A percentile compares a stretch with the other conserved stretches of the same genome.
Evolutionary conservation across 2,329 filamentous ascomycete genomes (phyloP).

Genomic region (Ophiostoma quercus): DNA sequence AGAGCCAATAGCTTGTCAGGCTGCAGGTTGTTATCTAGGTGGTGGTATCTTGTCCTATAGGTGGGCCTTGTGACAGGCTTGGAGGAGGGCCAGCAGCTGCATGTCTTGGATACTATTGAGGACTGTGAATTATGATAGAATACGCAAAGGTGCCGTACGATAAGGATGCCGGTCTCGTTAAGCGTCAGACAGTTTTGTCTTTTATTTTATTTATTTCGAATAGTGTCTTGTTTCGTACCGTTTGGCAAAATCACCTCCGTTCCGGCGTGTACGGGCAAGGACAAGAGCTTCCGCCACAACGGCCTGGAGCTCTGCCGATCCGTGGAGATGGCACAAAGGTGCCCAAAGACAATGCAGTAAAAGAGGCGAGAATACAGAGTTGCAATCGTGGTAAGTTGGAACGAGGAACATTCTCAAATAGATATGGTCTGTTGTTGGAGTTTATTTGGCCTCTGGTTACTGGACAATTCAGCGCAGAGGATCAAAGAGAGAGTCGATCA

Average conservation of each 20-base stretch:
- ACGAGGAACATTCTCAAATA: neutral
- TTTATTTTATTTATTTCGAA: neutral
- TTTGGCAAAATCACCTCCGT: neutral
- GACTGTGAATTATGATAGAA: neutral
- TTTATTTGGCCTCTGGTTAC: neutral
- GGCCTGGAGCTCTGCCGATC: neutral
- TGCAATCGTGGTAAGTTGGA: neutral
- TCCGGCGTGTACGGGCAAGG: neutral
- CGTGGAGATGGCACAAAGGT: neutral
- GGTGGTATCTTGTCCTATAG: neutral
- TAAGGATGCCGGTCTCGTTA: slow-evolving; percentile 10
- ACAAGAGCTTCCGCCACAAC: neutral
- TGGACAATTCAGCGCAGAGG: neutral
- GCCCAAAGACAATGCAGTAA: neutral
- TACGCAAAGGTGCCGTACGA: neutral
- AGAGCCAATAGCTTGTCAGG: neutral
- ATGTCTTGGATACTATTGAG: neutral
- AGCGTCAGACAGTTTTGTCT: neutral
- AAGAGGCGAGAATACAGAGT: neutral
- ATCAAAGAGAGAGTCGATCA: neutral
- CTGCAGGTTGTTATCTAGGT: slow-evolving; percentile 1
- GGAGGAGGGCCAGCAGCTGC: neutral
- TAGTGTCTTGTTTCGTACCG: neutral
- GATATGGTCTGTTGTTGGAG: neutral
- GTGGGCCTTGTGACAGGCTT: slow-evolving; percentile 13